These are phyloP conservation scores for Colletotrichum lini DNA, from an alignment of 2,329 filamentous ascomycete species.

Conservation along the genomic window DNA sequence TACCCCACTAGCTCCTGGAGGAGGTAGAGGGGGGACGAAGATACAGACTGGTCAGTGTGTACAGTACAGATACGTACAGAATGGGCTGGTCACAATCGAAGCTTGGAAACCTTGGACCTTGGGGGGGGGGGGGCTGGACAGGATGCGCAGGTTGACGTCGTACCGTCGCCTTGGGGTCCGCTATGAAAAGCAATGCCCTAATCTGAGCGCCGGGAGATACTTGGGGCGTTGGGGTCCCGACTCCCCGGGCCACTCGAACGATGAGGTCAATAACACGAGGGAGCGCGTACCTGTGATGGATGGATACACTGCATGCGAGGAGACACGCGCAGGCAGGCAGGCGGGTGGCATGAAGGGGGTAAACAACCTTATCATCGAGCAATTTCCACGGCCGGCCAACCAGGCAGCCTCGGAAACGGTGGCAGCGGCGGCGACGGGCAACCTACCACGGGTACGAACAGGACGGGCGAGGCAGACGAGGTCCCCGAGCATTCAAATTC, in stretches of 20 bases:
- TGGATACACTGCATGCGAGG: background rate
- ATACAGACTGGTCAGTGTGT: background rate
- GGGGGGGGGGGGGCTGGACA: background rate
- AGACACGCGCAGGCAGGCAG: background rate
- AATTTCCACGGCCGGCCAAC: background rate
- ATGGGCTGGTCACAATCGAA: background rate
- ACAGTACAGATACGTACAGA: background rate
- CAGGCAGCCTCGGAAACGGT: background rate
- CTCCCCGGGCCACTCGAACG: background rate
- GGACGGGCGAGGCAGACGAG: background rate
- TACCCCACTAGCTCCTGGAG: background rate
- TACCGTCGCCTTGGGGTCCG: slow-evolving; percentile 3
- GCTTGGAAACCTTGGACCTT: background rate
- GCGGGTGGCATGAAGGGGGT: background rate
- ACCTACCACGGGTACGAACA: background rate
- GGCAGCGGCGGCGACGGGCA: background rate
- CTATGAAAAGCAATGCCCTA: slow-evolving; percentile 1
- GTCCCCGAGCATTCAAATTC: background rate
- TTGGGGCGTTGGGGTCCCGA: background rate
- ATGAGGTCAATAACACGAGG: background rate
- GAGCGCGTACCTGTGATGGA: background rate
- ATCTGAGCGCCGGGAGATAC: slow-evolving; percentile 6
- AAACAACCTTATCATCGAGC: slow-evolving; percentile 3
- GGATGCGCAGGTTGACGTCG: slow-evolving; percentile 8
- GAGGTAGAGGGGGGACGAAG: too few relatives aligned